Base-by-base conservation (phyloP, 2,329 filamentous ascomycete genomes). In the Penicillium occitanis region DNA sequence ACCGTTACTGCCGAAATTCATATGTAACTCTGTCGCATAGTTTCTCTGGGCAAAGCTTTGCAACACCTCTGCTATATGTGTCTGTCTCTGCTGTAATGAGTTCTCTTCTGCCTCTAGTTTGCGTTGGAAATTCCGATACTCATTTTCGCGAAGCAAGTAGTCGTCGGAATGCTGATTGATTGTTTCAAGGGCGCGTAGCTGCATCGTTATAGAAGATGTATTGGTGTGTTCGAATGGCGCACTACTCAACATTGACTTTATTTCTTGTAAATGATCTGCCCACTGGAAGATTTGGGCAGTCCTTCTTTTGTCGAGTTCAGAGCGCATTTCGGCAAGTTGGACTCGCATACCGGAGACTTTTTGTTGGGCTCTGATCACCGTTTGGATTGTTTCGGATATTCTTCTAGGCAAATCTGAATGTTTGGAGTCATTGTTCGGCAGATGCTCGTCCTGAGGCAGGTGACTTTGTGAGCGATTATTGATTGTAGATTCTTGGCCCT, bases 101-200 rank as follows among this genome's bases (percentile, higher is more conserved):
- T 69, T 71, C 51, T 77, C 74, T n/a, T 71, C 65, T n/a, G 67
- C 65, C 50, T 70, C 70, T 40, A 76, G 61, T n/a, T 70, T 66
- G 22, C 73, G 70, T 62, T 77, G 74, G 3, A 68, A 61, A n/a
- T 69, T 46, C 28, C 72, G 66, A 50, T 74, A 73, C 11, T 67
- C 68, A 25, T 68, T 64, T 63, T 76, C 74, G 44, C 73, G 65
- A 5, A 63, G 66, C 59, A 71, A 64, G 58, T 75, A 75, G 19
- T 69, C 68, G 5, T 70, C 67, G 17, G 70, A 70, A 4, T 66
- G 67, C 37, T 63, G 48, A 22, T 55, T 30, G 17, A 63, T 63
- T 17, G 6, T 60, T 58, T 62, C 72, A 70, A 13, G 73, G 68
- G n/a, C 66, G 50, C 25, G 72, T 68, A 48, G 70, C 70, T 25